These are phyloP conservation scores for Quercus tomentella DNA, from an alignment of 331 rosid species.

Conservation along the genomic window DNA sequence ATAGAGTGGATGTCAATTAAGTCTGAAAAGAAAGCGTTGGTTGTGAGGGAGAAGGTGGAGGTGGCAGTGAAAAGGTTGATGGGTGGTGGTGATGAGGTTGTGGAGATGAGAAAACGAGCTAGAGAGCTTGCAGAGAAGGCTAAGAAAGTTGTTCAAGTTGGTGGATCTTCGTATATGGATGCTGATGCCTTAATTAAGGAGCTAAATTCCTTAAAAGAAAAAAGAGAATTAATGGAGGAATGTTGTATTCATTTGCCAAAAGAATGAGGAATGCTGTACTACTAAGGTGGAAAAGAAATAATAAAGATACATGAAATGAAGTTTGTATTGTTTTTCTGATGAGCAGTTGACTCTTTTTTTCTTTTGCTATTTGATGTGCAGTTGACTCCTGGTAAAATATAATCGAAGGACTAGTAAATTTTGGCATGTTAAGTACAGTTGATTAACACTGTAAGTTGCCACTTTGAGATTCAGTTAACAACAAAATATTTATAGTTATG, in stretches of 20 bases:
- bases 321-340: too few species aligned
- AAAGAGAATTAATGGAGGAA: background rate
- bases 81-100: constrained; percentile 29
- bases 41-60: constrained; percentile 39
- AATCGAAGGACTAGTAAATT: too few species aligned
- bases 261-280: too few species aligned
- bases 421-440: too few species aligned
- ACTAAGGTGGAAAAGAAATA: too few species aligned
- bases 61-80: constrained; percentile 39
- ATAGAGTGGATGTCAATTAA: constrained; percentile 36
- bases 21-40: constrained; percentile 15
- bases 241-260: background rate
- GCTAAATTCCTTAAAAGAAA: background rate
- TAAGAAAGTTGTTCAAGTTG: background rate
- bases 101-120: constrained; percentile 17
- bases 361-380: too few species aligned
- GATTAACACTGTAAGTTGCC: too few species aligned
- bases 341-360: too few species aligned
- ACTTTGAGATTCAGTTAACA: too few species aligned
- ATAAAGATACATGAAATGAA: too few species aligned
- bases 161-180: background rate
- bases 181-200: background rate
- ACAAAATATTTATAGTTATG: too few species aligned
- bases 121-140: background rate
- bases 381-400: too few species aligned